These are phyloP conservation scores for Chlorella sorokiniana DNA, from an alignment of 139 green algal species.

Conservation along the genomic window DNA sequence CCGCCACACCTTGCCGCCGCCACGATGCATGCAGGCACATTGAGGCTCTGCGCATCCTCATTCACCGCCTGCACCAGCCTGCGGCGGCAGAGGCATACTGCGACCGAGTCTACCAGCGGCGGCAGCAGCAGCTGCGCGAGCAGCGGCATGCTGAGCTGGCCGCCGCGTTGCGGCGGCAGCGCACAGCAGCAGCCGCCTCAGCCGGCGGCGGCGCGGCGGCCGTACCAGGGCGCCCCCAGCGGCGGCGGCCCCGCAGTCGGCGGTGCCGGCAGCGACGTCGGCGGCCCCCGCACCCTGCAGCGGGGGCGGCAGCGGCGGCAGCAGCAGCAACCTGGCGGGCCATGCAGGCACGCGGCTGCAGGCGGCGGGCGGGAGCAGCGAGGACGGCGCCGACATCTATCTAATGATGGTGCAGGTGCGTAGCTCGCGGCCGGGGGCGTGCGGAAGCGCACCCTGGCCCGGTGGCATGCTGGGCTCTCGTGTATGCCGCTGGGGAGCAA, in stretches of 20 bases:
- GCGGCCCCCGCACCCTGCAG: too few species aligned
- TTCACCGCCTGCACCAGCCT: conserved; percentile 59
- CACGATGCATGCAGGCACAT: conserved; percentile 67
- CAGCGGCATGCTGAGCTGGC: conserved; percentile 12
- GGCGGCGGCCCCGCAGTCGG: not conserved
- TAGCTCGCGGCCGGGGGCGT: too few species aligned
- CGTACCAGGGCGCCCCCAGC: not conserved
- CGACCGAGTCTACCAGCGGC: conserved; percentile 60
- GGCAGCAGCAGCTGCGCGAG: conserved; percentile 6
- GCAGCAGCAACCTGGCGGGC: not conserved
- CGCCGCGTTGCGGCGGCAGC: not conserved
- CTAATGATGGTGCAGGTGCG: conserved; percentile 50
- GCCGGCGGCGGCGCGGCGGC: not conserved
- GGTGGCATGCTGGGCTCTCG: too few species aligned
- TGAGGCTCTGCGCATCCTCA: conserved; percentile 76
- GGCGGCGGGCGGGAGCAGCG: not conserved
- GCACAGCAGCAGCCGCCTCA: not conserved
- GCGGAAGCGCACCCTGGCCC: too few species aligned
- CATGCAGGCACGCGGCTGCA: not conserved
- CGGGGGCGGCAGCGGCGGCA: not conserved
- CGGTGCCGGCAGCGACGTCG: not conserved
- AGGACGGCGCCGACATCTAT: conserved; percentile 46
- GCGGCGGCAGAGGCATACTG: conserved; percentile 75
- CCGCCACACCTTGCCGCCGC: too few species aligned
- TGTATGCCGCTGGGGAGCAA: too few species aligned